phyloP scores from a whole-genome alignment of 139 green algal genomes.

The Picochlorum sp. region DNA sequence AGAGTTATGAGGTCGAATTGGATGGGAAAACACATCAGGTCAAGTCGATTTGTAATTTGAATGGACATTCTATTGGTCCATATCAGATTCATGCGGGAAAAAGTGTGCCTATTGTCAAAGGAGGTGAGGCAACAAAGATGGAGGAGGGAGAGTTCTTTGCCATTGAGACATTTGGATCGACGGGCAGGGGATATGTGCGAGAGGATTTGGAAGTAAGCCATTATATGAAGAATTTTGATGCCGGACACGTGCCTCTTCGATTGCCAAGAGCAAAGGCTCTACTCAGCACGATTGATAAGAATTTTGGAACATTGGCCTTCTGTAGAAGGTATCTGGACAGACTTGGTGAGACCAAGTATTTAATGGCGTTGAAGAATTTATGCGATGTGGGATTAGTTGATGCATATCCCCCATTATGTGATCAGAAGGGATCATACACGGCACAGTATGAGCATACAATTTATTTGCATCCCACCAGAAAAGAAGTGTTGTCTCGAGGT shows the following conservation, averaged over 20 bases:
- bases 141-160: constrained; percentile 99
- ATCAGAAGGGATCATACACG: constrained; percentile 86
- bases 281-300: constrained; percentile 85
- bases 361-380: constrained; percentile 98
- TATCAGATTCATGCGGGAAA: constrained; percentile 96
- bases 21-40: constrained; percentile 83
- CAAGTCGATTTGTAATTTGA: constrained; percentile 84
- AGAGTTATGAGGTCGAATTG: constrained; percentile 93
- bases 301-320: constrained; percentile 99
- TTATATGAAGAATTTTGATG: constrained; percentile 98
- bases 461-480: constrained; percentile 85
- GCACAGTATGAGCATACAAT: constrained; percentile 98
- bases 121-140: constrained; percentile 86
- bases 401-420: constrained; percentile 91
- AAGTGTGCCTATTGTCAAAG: constrained; percentile 76
- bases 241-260: constrained; percentile 80
- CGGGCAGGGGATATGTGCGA: constrained; percentile 82
- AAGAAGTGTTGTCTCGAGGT: constrained; percentile 92
- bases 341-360: constrained; percentile 95
- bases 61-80: constrained; percentile 91
- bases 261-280: constrained; percentile 89
- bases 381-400: constrained; percentile 88
- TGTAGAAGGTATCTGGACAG: constrained; percentile 92
- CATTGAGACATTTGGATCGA: constrained; percentile 98
- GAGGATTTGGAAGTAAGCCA: constrained; percentile 97